A percentile compares a stretch with the other conserved stretches of the same genome.
Conservation (phyloP, 1,284 basidiomycete genomes). For the Fomitopsis palustris region DNA sequence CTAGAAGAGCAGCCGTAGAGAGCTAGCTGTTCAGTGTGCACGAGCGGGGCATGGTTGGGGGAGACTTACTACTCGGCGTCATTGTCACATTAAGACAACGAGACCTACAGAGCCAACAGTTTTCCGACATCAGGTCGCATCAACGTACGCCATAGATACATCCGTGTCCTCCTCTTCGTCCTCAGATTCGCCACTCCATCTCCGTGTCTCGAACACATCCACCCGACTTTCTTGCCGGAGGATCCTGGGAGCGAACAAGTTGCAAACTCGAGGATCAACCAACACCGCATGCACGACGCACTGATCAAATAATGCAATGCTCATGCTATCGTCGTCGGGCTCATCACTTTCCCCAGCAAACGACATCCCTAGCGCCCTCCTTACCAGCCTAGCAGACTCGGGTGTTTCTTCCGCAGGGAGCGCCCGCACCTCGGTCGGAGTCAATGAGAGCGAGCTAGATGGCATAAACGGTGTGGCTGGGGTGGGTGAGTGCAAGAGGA, state of each 20-base stretch:
- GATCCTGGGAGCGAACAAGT: conserved; percentile 5
- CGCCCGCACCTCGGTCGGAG: conserved; percentile 44
- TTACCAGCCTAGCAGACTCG: conserved; percentile 29
- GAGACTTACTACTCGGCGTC: too few relatives aligned
- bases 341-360: conserved; percentile 31
- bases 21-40: too few relatives aligned
- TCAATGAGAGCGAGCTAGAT: conserved; percentile 32
- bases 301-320: conserved; percentile 39
- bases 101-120: too few relatives aligned
- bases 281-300: conserved; percentile 17
- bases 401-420: conserved; percentile 30
- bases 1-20: too few relatives aligned
- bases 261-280: neutral
- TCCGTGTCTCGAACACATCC: conserved; percentile 45
- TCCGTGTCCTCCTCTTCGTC: neutral
- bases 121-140: neutral
- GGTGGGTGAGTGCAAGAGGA: conserved; percentile 67
- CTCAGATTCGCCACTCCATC: conserved; percentile 18
- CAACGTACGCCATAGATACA: neutral
- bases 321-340: conserved; percentile 37
- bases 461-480: conserved; percentile 44
- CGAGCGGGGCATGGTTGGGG: too few relatives aligned
- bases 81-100: too few relatives aligned
- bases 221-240: conserved; percentile 43
- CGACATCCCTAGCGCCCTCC: conserved; percentile 30